Evolutionary conservation across 2,329 filamentous ascomycete species (phyloP).

Genomic region (Monilinia vaccinii-corymbosi): DNA sequence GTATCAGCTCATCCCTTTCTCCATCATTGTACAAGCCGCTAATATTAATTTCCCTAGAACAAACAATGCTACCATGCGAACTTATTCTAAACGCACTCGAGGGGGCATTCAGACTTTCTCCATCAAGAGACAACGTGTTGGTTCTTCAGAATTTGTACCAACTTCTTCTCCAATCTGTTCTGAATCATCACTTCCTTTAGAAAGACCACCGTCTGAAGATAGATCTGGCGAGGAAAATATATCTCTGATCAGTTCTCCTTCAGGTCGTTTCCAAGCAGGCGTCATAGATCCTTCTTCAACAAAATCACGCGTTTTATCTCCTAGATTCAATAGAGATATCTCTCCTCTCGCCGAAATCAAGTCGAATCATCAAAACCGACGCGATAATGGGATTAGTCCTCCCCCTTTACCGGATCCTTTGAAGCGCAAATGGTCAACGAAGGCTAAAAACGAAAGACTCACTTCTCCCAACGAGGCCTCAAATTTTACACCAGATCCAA

Average conservation of each 20-base stretch:
- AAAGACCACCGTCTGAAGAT: neutral
- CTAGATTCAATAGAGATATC: neutral
- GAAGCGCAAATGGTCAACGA: neutral
- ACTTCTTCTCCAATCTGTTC: neutral
- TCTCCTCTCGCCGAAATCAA: neutral
- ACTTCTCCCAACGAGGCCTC: neutral
- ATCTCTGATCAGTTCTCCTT: neutral
- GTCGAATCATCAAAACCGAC: neutral
- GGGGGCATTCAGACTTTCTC: conserved; percentile 4
- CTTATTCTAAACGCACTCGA: conserved; percentile 10
- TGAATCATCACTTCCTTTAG: neutral
- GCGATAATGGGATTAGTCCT: neutral
- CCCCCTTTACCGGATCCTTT: neutral
- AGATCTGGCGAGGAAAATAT: neutral
- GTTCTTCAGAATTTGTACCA: conserved; percentile 7
- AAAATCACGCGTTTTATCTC: neutral
- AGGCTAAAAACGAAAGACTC: neutral
- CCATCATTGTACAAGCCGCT: neutral
- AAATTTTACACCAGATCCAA: neutral
- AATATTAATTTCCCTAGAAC: neutral
- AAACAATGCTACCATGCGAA: conserved; percentile 2
- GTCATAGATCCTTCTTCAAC: neutral
- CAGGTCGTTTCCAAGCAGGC: neutral
- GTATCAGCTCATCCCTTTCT: neutral
- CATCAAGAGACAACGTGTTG: conserved; percentile 13